Evolutionary conservation across 1,284 basidiomycete genomes (phyloP).

Genomic region (Cryptococcus jaspeensis): DNA sequence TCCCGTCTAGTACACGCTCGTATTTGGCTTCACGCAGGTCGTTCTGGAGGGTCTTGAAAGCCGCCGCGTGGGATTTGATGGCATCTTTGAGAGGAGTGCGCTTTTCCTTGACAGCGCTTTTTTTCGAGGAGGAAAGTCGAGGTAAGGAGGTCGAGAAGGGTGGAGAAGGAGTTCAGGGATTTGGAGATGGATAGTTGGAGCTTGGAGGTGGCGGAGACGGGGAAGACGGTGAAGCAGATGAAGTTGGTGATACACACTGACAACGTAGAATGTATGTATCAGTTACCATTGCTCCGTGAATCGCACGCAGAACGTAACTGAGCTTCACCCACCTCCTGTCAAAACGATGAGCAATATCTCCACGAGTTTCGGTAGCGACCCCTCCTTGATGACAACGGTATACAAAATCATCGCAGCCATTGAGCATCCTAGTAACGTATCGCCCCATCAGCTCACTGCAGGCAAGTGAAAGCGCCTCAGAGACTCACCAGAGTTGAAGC

Average conservation of each 20-base stretch:
- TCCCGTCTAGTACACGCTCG: conserved; percentile 64
- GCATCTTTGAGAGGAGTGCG: conserved; percentile 66
- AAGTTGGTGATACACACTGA: conserved; percentile 69
- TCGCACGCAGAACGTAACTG: neutral
- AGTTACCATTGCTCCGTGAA: neutral
- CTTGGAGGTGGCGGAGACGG: conserved; percentile 76
- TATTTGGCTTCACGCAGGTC: conserved; percentile 78
- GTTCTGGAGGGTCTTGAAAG: conserved; percentile 81
- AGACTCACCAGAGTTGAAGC: conserved; percentile 79
- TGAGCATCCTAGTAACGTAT: conserved; percentile 66
- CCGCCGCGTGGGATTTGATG: conserved; percentile 75
- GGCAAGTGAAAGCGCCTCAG: neutral
- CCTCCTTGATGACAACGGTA: conserved; percentile 86
- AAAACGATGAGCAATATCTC: conserved; percentile 75
- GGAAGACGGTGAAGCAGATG: conserved; percentile 79
- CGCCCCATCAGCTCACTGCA: conserved; percentile 2
- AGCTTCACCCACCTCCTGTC: conserved; percentile 57
- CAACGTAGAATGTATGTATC: neutral
- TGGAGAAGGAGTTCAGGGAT: conserved; percentile 82
- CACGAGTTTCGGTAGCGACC: conserved; percentile 69
- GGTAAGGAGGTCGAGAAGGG: conserved; percentile 74
- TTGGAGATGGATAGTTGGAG: conserved; percentile 77
- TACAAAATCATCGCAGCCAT: conserved; percentile 87
- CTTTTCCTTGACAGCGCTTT: conserved; percentile 30
- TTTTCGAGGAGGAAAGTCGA: conserved; percentile 78